Evolutionary conservation across 2,329 filamentous ascomycete species (phyloP).

Genomic region (Colletotrichum lupini): DNA sequence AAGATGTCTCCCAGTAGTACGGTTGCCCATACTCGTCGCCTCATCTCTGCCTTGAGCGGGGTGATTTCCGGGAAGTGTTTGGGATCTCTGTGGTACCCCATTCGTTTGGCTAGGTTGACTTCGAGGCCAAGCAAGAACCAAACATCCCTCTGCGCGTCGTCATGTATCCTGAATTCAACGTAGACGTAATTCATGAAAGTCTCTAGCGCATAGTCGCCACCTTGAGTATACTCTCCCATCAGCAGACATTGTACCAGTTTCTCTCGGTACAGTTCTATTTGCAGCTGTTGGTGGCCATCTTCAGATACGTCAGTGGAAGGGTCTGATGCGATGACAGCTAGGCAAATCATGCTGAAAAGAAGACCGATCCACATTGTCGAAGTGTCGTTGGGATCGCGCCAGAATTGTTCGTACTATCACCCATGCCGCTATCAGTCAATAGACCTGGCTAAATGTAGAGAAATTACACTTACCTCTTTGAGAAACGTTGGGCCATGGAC

Average conservation of each 20-base stretch:
- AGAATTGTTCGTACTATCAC: conserved; percentile 43
- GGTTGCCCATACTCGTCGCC: conserved; percentile 54
- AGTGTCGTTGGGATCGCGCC: conserved; percentile 38
- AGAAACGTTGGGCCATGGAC: conserved; percentile 45
- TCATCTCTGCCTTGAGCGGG: conserved; percentile 56
- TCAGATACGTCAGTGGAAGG: conserved; percentile 37
- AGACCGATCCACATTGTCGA: conserved; percentile 44
- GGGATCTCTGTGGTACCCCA: conserved; percentile 58
- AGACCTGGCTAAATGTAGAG: neutral
- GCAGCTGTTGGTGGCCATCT: conserved; percentile 28
- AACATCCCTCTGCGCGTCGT: conserved; percentile 18
- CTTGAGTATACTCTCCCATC: conserved; percentile 43
- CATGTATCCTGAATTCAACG: conserved; percentile 13
- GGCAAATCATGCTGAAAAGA: conserved; percentile 45
- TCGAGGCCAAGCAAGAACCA: conserved; percentile 47
- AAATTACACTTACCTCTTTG: conserved; percentile 19
- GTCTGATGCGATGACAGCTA: conserved; percentile 41
- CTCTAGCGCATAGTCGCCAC: conserved; percentile 34
- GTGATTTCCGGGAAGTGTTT: conserved; percentile 53
- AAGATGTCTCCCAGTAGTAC: conserved; percentile 54
- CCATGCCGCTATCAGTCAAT: neutral
- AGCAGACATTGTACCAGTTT: conserved; percentile 43
- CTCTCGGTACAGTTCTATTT: conserved; percentile 39
- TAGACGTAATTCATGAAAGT: conserved; percentile 30
- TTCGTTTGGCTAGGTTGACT: conserved; percentile 49